Evolutionary conservation across 164 flowering plant genomes (phyloP).

Genomic region (Amborella trichopoda): DNA sequence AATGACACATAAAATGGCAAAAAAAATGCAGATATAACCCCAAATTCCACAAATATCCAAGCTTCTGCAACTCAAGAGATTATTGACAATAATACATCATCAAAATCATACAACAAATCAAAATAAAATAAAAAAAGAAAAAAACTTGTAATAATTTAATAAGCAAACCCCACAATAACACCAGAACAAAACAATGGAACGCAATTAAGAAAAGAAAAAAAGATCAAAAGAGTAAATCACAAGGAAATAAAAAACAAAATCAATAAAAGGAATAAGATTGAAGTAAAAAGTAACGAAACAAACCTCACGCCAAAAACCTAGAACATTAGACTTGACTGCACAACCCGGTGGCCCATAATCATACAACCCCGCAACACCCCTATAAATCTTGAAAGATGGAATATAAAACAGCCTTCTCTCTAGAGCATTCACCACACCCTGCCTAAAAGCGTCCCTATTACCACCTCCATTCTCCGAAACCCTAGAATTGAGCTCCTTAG

Average conservation of each 20-base stretch:
- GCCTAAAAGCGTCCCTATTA: conserved; percentile 62
- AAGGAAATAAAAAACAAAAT: background rate
- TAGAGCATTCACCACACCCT: conserved; percentile 57
- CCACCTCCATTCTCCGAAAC: conserved; percentile 10
- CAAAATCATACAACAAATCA: no score
- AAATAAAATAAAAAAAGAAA: no score
- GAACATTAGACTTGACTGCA: conserved; percentile 81
- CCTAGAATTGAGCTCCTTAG: conserved; percentile 28
- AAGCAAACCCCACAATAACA: no score
- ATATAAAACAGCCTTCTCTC: conserved; percentile 77
- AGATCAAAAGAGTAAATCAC: background rate
- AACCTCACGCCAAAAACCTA: conserved; percentile 94
- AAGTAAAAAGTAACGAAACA: background rate
- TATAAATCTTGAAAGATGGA: conserved; percentile 81
- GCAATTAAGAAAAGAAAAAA: no score
- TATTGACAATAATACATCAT: no score
- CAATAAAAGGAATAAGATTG: no score
- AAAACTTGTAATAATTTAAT: no score
- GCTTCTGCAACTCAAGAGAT: no score
- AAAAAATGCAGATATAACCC: no score
- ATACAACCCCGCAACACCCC: conserved; percentile 91
- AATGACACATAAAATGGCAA: no score
- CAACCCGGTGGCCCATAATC: conserved; percentile 98
- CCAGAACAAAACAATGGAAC: no score
- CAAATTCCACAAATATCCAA: no score